Evolutionary conservation across 106 monocot genomes (phyloP), one percentile per base, ranked within the genome.

Genomic region (Hemerocallis citrina): DNA sequence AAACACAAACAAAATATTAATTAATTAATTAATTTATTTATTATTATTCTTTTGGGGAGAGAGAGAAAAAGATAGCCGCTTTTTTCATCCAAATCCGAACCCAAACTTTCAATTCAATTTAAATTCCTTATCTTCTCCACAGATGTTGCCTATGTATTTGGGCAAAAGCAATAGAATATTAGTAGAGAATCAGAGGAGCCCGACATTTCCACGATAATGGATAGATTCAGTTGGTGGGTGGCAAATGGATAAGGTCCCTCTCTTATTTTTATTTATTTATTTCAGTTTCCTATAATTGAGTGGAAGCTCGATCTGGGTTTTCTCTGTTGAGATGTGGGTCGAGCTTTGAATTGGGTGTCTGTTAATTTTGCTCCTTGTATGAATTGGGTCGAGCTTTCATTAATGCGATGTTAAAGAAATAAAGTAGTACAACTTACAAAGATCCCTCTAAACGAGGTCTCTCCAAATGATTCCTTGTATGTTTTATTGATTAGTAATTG

Each of bases 201-300:
- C 49, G 10, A 23, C 49, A 23, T 25, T 34, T 37, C 10, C 37
- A 37, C n/a, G 15, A 10, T 23, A 16, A 40, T 27, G 59, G 35
- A 60, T 60, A 60, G 7, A 39, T 27, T 60, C 59, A 1, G 6
- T 37, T 22, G 40, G 22, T 41, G 22, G 39, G 1, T 57, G 33
- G 6, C 37, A 0, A 39, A 22, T 60, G 59, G 59, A 60, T 60
- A 60, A 60, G n/a, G 34, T 34, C 36, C 35, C 55, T 19, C 30
- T 54, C 21, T 57, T 57, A 27, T 35, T 40, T 14, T 23, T 0
- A n/a, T 37, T 11, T 17, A 38, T 5, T 19, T 38, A 20, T 3
- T 14, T 38, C 30, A 1, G 34, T 57, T 37, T 37, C 9, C n/a
- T n/a, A n/a, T n/a, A n/a, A n/a, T n/a, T n/a, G n/a, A n/a, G n/a